These are phyloP conservation scores for Piper longum DNA, from an alignment of 164 flowering plant genomes.

Conservation along the genomic window DNA sequence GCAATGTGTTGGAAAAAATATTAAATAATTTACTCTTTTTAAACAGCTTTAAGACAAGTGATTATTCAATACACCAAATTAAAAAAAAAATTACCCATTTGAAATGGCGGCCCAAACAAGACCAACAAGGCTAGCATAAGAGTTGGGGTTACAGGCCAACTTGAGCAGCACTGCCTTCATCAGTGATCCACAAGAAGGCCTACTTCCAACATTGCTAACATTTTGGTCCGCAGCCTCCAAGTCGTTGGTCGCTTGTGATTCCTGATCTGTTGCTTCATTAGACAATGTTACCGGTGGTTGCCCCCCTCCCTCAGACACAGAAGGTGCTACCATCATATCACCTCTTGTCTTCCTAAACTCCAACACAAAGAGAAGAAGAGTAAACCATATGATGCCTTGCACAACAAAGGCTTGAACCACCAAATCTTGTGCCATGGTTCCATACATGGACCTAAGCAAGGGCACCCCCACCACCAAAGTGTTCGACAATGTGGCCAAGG, in stretches of 20 bases:
- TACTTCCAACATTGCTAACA: background rate
- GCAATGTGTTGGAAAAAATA: background rate
- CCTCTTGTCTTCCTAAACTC: conserved; percentile 32
- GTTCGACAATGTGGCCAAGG: conserved; percentile 46
- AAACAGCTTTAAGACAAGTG: too few species aligned
- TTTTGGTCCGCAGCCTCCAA: conserved; percentile 5
- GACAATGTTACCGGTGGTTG: background rate
- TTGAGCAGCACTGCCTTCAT: conserved; percentile 47
- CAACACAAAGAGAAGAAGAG: conserved; percentile 35
- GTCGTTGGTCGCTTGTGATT: background rate
- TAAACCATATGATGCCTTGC: conserved; percentile 54
- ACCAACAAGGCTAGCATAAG: conserved; percentile 49
- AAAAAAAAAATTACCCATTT: conserved; percentile 51
- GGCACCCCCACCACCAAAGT: conserved; percentile 68
- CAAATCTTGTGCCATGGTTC: conserved; percentile 31
- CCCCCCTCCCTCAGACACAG: background rate
- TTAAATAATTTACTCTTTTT: background rate
- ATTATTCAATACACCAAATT: conserved; percentile 4
- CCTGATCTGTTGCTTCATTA: background rate
- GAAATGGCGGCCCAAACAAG: conserved; percentile 54
- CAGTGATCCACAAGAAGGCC: conserved; percentile 27
- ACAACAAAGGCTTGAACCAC: conserved; percentile 49
- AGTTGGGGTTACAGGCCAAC: conserved; percentile 48
- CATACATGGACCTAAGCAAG: conserved; percentile 57
- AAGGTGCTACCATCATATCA: conserved; percentile 1